These are phyloP conservation scores for Eucalyptus curtisii DNA, from an alignment of 345 rosid species.

Conservation along the genomic window DNA sequence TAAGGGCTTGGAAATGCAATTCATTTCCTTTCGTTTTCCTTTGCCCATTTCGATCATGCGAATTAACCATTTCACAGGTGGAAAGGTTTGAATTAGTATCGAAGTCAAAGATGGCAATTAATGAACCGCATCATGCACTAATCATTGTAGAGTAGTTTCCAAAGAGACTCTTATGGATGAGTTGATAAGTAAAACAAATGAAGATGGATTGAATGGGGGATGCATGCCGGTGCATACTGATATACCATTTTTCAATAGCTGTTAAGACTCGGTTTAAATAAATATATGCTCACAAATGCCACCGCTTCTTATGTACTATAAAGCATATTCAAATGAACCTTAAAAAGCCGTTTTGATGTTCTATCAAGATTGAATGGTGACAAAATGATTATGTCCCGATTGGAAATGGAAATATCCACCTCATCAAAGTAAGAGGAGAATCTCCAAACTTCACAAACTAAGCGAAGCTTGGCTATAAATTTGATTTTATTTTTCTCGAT, in stretches of 20 bases:
- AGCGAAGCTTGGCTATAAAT: neutral
- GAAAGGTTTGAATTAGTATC: neutral
- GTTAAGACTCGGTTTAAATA: neutral
- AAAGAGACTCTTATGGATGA: neutral
- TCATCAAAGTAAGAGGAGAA: neutral
- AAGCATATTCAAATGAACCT: neutral
- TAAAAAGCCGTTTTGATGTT: neutral
- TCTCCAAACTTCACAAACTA: neutral
- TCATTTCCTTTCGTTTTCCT: neutral
- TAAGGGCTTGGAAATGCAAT: neutral
- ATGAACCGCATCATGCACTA: neutral
- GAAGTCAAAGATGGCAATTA: neutral
- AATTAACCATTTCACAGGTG: neutral
- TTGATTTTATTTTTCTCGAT: neutral
- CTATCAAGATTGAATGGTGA: neutral
- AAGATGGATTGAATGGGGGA: neutral
- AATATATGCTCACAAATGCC: neutral
- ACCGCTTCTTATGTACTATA: neutral
- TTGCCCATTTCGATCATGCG: neutral
- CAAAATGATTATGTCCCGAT: neutral
- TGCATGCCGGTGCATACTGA: neutral
- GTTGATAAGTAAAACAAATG: neutral
- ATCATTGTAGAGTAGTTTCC: neutral
- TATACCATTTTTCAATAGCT: neutral
- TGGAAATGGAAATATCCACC: neutral